Conservation (phyloP, 164 flowering plant species). For the Vitis rotundifolia region DNA sequence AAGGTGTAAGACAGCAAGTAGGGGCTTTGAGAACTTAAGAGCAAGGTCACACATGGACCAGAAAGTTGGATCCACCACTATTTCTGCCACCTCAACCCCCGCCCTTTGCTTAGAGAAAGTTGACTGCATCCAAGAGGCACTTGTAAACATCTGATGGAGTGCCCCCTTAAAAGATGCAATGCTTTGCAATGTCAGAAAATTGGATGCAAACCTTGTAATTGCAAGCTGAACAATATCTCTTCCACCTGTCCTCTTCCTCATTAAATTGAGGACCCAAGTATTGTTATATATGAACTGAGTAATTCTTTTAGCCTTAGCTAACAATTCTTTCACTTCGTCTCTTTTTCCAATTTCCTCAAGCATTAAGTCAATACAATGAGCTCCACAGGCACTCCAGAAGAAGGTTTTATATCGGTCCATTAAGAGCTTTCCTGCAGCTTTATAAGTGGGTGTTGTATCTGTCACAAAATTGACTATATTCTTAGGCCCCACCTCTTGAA, state of each 20-base stretch:
- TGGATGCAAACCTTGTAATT: constrained; percentile 37
- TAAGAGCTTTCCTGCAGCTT: constrained; percentile 39
- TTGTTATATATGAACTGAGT: constrained; percentile 40
- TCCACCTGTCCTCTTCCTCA: constrained; percentile 42
- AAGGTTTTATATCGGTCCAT: constrained; percentile 26
- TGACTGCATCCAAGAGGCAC: constrained; percentile 36
- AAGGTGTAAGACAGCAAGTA: constrained; percentile 33
- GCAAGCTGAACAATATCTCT: constrained; percentile 38
- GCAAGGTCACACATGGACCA: constrained; percentile 30
- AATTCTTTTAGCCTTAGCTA: constrained; percentile 33
- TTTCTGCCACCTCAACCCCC: constrained; percentile 33
- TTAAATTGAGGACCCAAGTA: constrained; percentile 31
- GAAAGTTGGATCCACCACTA: constrained; percentile 31
- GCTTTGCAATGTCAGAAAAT: constrained; percentile 38
- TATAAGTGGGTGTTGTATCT: constrained; percentile 33
- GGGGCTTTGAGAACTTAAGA: constrained; percentile 35
- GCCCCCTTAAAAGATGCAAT: constrained; percentile 25
- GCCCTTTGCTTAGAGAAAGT: constrained; percentile 29
- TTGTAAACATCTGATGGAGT: constrained; percentile 42
- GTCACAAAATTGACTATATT: constrained; percentile 49
- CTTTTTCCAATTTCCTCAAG: constrained; percentile 39
- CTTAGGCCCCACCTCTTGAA: constrained; percentile 47
- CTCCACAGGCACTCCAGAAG: constrained; percentile 50
- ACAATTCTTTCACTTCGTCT: constrained; percentile 23
- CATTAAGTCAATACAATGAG: constrained; percentile 51